Base-by-base conservation (phyloP, 345 rosid genomes). In the Euphorbia peplus region DNA sequence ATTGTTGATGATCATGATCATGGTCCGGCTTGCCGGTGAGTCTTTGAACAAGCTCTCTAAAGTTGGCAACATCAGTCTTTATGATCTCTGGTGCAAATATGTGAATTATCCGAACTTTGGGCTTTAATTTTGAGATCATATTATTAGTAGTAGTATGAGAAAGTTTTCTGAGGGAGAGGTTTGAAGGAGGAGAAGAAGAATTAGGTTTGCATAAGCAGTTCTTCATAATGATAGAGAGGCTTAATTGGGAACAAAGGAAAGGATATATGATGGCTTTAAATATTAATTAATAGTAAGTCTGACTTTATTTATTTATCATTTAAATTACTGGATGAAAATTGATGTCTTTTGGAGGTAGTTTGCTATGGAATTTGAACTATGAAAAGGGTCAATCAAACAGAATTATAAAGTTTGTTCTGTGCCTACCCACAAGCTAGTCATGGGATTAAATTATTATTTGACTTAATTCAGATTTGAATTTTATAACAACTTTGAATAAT, bases 41-140 rank as follows among this genome's bases (percentile, higher is more conserved):
- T 18, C 83, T 72, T 24, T 82, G 85, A 16, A 82, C 83, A 25
- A 82, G 75, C 61, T 67, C 83, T 41, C 85, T 76, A 66, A 82
- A 82, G 70, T 82, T 76, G 14, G 70, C 75, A 5, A 66, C 80
- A 69, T 82, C 83, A 16, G 85, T 79, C 81, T 79, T 79, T 68
- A 82, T 82, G 79, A 82, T 76, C 70, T 79, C 81, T 16, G 85
- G 85, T 21, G 85, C 79, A 25, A 82, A 76, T 60, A 82, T 74
- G 77, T 79, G 85, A 68, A 79, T 82, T 53, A 82, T 76, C 22
- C 85, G 76, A 37, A 82, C 72, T 67, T 74, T 76, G n/a, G 82
- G 85, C 71, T 69, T 75, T 46, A 26, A 51, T 67, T 78, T 66
- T 70, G 76, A 58, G 18, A 74, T 50, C 3, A 2, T 32, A 32